These are phyloP conservation scores for Botrytis fabae DNA, from an alignment of 2,329 filamentous ascomycete species.

Conservation along the genomic window DNA sequence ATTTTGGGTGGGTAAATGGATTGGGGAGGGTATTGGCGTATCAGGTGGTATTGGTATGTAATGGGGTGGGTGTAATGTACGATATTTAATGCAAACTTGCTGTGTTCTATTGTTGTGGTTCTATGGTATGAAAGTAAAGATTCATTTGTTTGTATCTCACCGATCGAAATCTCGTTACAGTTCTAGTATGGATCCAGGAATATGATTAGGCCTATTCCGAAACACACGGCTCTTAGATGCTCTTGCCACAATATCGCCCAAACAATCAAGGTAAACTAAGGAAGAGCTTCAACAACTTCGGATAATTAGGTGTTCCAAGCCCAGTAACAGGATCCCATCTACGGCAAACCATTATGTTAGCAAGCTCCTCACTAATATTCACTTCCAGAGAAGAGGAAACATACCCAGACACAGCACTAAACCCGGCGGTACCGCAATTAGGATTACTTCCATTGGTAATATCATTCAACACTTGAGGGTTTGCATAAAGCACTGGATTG, in stretches of 20 bases:
- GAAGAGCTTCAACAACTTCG: constrained; percentile 31
- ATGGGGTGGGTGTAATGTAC: background rate
- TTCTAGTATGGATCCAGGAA: background rate
- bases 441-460: constrained; percentile 40
- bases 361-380: background rate
- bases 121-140: background rate
- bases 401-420: constrained; percentile 37
- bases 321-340: constrained; percentile 42
- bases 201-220: background rate
- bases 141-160: background rate
- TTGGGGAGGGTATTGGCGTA: background rate
- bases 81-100: background rate
- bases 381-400: background rate
- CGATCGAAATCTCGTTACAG: no score
- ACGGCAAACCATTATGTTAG: background rate
- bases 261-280: constrained; percentile 28
- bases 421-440: constrained; percentile 40
- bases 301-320: constrained; percentile 39
- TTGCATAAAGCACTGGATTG: constrained; percentile 41
- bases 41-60: background rate
- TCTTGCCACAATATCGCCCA: background rate
- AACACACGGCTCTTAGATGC: background rate
- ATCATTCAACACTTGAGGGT: constrained; percentile 39
- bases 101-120: background rate
- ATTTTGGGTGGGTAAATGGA: background rate